Conservation (phyloP, 768 basidiomycete species). For the Serendipita sp. region DNA sequence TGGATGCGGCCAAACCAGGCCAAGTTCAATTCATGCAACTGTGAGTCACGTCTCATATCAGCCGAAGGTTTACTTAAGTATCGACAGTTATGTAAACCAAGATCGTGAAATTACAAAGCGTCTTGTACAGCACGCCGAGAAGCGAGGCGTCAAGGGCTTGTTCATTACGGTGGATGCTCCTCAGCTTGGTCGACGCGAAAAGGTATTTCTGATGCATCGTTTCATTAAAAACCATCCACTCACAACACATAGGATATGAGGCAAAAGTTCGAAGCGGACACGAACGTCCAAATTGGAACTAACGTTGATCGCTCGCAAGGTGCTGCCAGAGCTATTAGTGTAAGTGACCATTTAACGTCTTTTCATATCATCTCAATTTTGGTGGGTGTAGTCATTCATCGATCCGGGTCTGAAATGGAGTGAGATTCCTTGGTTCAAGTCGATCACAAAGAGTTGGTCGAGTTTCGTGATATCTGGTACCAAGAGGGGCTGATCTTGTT, state of each 20-base stretch:
- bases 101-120: conserved; percentile 72
- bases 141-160: conserved; percentile 75
- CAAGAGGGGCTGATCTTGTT: conserved; percentile 3
- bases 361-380: background rate
- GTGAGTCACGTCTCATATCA: conserved; percentile 21
- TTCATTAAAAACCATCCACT: background rate
- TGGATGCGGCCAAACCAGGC: conserved; percentile 64
- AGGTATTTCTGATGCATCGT: conserved; percentile 24
- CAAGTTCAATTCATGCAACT: conserved; percentile 82
- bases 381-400: conserved; percentile 65
- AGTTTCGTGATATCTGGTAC: conserved; percentile 3
- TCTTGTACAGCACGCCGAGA: conserved; percentile 79
- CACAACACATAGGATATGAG: conserved; percentile 68
- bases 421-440: conserved; percentile 60
- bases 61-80: background rate
- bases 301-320: conserved; percentile 73
- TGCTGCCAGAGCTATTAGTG: conserved; percentile 84
- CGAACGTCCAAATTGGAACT: conserved; percentile 29
- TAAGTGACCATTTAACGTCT: conserved; percentile 20
- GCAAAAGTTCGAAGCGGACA: conserved; percentile 81
- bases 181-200: conserved; percentile 84
- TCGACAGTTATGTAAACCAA: conserved; percentile 69
- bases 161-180: conserved; percentile 98
- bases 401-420: conserved; percentile 81
- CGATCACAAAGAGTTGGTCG: conserved; percentile 46